Evolutionary conservation across 306 rosid species (phyloP).

Genomic region (Calophaca sinica): DNA sequence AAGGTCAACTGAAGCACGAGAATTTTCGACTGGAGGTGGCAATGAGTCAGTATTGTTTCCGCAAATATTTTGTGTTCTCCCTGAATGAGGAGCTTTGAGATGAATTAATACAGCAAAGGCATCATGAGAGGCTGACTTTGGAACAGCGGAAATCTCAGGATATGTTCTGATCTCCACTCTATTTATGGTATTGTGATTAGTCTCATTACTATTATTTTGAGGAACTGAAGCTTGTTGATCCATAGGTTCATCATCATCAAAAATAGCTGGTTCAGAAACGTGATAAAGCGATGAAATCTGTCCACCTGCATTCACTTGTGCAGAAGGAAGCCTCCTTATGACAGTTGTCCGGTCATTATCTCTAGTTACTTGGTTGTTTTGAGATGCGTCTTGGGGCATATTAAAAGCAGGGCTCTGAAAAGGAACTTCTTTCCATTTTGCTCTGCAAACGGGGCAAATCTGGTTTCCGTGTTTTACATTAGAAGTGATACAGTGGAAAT

Average conservation of each 20-base stretch:
- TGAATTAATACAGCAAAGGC: slow-evolving; percentile 76
- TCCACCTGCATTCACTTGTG: slow-evolving; percentile 54
- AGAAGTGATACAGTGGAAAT: slow-evolving; percentile 92
- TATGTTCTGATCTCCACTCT: slow-evolving; percentile 71
- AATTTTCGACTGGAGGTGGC: slow-evolving; percentile 48
- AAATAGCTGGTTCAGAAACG: slow-evolving; percentile 69
- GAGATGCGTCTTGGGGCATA: slow-evolving; percentile 52
- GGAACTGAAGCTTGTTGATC: slow-evolving; percentile 62
- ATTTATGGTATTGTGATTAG: slow-evolving; percentile 45
- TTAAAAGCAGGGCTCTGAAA: slow-evolving; percentile 68
- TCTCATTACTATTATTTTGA: slow-evolving; percentile 46
- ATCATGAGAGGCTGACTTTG: slow-evolving; percentile 68
- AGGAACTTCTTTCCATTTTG: slow-evolving; percentile 97
- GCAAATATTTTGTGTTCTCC: slow-evolving; percentile 43
- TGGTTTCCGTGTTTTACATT: slow-evolving; percentile 97
- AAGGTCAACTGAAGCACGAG: slow-evolving; percentile 87
- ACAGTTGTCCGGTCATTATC: slow-evolving; percentile 69
- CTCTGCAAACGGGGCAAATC: slow-evolving; percentile 91
- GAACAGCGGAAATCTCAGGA: slow-evolving; percentile 83
- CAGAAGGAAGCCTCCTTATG: slow-evolving; percentile 64
- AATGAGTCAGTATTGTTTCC: slow-evolving; percentile 39
- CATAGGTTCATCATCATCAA: slow-evolving; percentile 82
- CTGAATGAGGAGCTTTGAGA: slow-evolving; percentile 81
- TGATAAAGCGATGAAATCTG: slow-evolving; percentile 64
- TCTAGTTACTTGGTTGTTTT: slow-evolving; percentile 56